Conservation (phyloP, 2,329 filamentous ascomycete genomes). For the Diaporthe vexans region DNA sequence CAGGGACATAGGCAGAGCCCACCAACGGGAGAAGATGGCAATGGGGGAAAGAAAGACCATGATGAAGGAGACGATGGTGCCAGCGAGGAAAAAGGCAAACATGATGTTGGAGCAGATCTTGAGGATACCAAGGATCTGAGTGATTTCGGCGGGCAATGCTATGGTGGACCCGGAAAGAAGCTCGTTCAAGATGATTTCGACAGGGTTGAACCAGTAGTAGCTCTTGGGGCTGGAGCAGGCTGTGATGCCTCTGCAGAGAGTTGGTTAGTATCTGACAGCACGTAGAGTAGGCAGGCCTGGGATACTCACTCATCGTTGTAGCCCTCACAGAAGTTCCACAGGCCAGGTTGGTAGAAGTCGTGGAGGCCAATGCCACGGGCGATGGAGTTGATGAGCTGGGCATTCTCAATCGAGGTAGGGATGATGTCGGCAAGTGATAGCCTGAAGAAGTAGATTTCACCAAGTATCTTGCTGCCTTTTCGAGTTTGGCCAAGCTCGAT, state of each 20-base stretch:
- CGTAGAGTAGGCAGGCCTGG: not conserved
- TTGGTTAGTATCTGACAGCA: conserved; percentile 48
- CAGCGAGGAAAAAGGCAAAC: conserved; percentile 88
- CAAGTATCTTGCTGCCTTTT: conserved; percentile 68
- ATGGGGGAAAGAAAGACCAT: conserved; percentile 77
- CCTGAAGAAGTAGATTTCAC: conserved; percentile 85
- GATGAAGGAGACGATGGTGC: conserved; percentile 77
- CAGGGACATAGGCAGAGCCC: conserved; percentile 77
- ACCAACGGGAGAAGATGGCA: conserved; percentile 66
- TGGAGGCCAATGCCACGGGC: conserved; percentile 88
- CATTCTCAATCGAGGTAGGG: conserved; percentile 78
- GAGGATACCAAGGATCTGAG: conserved; percentile 81
- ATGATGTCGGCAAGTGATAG: conserved; percentile 88
- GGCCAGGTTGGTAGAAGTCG: conserved; percentile 93
- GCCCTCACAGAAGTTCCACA: conserved; percentile 95
- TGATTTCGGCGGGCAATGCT: conserved; percentile 81
- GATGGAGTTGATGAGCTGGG: conserved; percentile 85
- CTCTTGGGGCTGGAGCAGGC: conserved; percentile 77
- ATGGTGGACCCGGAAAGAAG: conserved; percentile 87
- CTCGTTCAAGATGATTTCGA: conserved; percentile 83
- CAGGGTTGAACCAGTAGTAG: conserved; percentile 93
- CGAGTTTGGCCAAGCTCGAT: conserved; percentile 81
- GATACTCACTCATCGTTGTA: conserved; percentile 72
- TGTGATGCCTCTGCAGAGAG: conserved; percentile 78
- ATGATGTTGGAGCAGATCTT: conserved; percentile 84